Base-by-base conservation (phyloP, 1,139 yeast genomes). In the Saccharomyces uvarum region DNA sequence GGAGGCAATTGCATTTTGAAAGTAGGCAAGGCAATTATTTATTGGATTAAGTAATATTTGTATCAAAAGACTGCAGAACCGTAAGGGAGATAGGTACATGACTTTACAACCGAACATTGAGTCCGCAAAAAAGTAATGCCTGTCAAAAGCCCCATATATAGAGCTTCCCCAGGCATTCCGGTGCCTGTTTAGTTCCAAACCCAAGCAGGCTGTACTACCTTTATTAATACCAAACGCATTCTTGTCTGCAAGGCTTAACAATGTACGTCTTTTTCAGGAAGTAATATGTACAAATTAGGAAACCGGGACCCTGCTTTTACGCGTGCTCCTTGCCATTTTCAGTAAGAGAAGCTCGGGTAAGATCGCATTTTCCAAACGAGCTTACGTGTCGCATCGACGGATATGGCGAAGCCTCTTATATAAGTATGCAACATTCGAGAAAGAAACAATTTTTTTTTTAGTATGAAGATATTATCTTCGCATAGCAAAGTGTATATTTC, bases 351-450 rank as follows among this genome's bases (percentile, higher is more conserved):
- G 44, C 16, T 38, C 44, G 44, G 44, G 44, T 38, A 38, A 38
- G 44, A 16, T 16, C 19, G 16, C 44, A 24, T 16, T 16, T 38
- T 38, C 44, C 44, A 38, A 38, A 38, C 44, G 44, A 38, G 44
- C 44, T 38, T 19, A 38, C 44, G 44, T 38, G 44, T 38, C 44
- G 44, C 44, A 38, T 38, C 44, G 44, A 38, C 44, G 19, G 19
- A 38, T 38, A 38, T 38, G 44, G 44, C 24, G 42, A 33, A 16
- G 8, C 19, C 44, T 38, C 21, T 38, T 38, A 38, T 38, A 38
- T 38, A 38, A 38, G 44, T 38, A 38, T 9, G 44, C 24, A 8
- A 16, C 44, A 16, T 38, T 21, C 4, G 19, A 38, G 19, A 38
- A 38, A 21, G 9, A 38, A 16, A 13, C 9, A 11, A 38, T 38